Conservation (phyloP, 169 alveolate species). For the Cryptosporidium ryanae region DNA sequence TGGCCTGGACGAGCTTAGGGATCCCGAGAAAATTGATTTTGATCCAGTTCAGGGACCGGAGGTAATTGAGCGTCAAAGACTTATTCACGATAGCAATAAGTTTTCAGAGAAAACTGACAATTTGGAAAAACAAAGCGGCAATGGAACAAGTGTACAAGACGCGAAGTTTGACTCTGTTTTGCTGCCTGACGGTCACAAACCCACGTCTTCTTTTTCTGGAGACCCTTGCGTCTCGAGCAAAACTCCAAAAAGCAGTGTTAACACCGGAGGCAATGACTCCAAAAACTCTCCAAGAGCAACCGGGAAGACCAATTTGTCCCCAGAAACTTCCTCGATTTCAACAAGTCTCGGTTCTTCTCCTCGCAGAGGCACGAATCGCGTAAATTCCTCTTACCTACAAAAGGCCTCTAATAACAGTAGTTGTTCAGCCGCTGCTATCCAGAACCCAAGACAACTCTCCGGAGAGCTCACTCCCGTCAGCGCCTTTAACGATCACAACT, state of each 20-base stretch:
- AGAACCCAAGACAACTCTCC: background rate
- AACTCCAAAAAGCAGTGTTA: conserved; percentile 15
- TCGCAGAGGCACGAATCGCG: background rate
- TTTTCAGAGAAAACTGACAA: conserved; percentile 19
- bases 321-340: background rate
- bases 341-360: background rate
- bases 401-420: background rate
- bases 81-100: conserved; percentile 71
- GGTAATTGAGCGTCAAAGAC: conserved; percentile 71
- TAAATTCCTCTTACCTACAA: background rate
- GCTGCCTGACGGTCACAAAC: background rate
- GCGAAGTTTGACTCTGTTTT: no score
- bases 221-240: background rate
- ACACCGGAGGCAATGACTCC: background rate
- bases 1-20: conserved; percentile 59
- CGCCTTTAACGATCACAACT: conserved; percentile 4
- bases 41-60: conserved; percentile 75
- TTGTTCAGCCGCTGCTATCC: background rate
- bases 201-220: no score
- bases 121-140: background rate
- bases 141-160: background rate
- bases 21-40: conserved; percentile 64
- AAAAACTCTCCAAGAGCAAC: background rate
- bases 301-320: background rate
- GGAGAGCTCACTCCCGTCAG: conserved; percentile 61